phyloP scores from a whole-genome alignment of 1,139 yeast genomes.

The Pichia sp. region DNA sequence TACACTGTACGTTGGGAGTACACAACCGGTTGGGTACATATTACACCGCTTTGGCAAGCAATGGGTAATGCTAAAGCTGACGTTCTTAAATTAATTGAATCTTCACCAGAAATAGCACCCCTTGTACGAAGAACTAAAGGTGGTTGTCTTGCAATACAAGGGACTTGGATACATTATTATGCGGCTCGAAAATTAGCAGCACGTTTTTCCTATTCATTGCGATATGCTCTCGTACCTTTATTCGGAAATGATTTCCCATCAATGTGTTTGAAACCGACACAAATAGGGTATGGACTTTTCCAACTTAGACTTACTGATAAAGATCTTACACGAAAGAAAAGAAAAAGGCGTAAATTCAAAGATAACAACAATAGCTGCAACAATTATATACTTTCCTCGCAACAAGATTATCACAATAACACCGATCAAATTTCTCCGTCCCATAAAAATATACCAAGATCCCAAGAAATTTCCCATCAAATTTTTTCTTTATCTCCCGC shows the following conservation, averaged over 20 bases:
- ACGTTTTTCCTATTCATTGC: constrained; percentile 70
- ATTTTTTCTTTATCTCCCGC: too few species aligned
- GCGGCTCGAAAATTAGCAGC: constrained; percentile 65
- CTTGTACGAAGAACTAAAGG: constrained; percentile 78
- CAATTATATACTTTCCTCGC: too few species aligned
- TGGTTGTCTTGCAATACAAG: constrained; percentile 88
- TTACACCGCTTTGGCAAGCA: constrained; percentile 90
- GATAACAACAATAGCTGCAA: background rate
- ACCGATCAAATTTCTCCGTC: too few species aligned
- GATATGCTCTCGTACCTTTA: constrained; percentile 71
- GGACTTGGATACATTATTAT: constrained; percentile 84
- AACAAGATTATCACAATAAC: too few species aligned
- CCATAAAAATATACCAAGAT: too few species aligned
- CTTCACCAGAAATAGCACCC: constrained; percentile 50
- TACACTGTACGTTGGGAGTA: constrained; percentile 81
- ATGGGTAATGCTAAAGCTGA: constrained; percentile 68
- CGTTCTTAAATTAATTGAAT: constrained; percentile 67
- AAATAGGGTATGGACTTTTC: constrained; percentile 65
- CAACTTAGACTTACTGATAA: constrained; percentile 29
- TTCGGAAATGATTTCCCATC: constrained; percentile 73
- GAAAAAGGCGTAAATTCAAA: background rate
- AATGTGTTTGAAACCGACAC: constrained; percentile 60
- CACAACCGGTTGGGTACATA: constrained; percentile 79
- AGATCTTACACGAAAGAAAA: constrained; percentile 20
- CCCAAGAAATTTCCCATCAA: too few species aligned